Percentiles rank a stretch among this genome's conserved stretches.
These are phyloP conservation scores for Aspergillus costaricaensis DNA, from an alignment of 2,329 filamentous ascomycete species.

Conservation along the genomic window DNA sequence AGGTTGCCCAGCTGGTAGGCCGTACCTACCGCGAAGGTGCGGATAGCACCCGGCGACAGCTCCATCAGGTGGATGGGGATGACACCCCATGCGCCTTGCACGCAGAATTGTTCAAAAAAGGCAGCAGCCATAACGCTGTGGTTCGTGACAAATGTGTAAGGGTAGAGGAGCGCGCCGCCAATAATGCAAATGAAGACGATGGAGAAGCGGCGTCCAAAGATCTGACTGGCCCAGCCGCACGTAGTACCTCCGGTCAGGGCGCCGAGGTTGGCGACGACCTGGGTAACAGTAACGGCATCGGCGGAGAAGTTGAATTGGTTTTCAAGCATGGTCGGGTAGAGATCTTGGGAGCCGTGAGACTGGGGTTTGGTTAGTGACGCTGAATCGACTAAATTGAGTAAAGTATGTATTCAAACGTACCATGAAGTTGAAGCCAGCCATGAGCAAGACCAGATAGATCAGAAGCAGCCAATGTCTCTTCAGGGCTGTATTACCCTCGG, in stretches of 20 bases:
- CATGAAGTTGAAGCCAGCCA: conserved; percentile 94
- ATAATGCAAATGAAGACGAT: conserved; percentile 65
- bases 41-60: conserved; percentile 60
- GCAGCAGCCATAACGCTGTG: conserved; percentile 72
- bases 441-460: conserved; percentile 78
- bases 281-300: conserved; percentile 66
- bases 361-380: conserved; percentile 12
- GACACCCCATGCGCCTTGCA: conserved; percentile 75
- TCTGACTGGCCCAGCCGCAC: conserved; percentile 68
- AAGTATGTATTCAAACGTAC: conserved; percentile 28
- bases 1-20: conserved; percentile 66
- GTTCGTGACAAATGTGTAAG: conserved; percentile 70
- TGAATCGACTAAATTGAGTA: no score
- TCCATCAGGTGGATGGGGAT: conserved; percentile 72
- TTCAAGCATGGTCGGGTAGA: conserved; percentile 62
- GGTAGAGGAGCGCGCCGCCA: conserved; percentile 78
- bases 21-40: conserved; percentile 65
- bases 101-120: conserved; percentile 81
- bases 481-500: conserved; percentile 76
- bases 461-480: conserved; percentile 79
- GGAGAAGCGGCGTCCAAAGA: conserved; percentile 67
- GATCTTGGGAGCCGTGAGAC: conserved; percentile 71
- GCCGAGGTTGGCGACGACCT: conserved; percentile 71
- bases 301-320: conserved; percentile 60
- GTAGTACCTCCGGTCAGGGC: conserved; percentile 68